A percentile compares a stretch with the other conserved stretches of the same genome.
phyloP scores from a whole-genome alignment of 225 moss, liverwort and hornwort species.

The Marchantia polymorpha region DNA sequence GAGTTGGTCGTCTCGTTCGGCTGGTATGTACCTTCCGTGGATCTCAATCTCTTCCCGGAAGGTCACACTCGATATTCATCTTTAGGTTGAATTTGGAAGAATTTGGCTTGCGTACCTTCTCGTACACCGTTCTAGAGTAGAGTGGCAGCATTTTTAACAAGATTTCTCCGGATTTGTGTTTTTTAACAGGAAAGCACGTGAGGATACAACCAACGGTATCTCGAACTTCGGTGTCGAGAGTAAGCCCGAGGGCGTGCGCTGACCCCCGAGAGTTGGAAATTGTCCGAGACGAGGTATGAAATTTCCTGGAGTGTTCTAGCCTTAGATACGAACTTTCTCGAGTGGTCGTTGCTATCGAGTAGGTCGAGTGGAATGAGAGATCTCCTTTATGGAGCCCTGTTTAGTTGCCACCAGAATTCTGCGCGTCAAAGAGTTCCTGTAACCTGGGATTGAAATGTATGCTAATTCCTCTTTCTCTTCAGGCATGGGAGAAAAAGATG shows the following conservation, averaged over 20 bases:
- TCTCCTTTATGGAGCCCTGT: too few relatives aligned
- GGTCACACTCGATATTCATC: not conserved
- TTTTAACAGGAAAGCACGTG: slow-evolving; percentile 10
- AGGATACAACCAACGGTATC: not conserved
- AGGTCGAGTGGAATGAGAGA: too few relatives aligned
- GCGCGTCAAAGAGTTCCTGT: not conserved
- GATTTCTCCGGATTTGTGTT: not conserved
- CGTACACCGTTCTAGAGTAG: not conserved
- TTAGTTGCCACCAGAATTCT: not conserved
- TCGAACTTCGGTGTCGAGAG: not conserved
- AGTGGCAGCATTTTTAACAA: not conserved
- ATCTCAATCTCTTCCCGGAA: not conserved
- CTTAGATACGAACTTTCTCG: too few relatives aligned
- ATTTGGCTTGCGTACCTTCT: not conserved
- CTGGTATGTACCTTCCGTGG: slow-evolving; percentile 5
- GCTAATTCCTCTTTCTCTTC: not conserved
- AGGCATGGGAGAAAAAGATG: slow-evolving; percentile 79
- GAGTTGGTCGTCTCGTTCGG: not conserved
- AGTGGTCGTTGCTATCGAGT: too few relatives aligned
- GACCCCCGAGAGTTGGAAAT: slow-evolving; percentile 30
- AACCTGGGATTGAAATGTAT: not conserved
- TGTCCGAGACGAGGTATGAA: slow-evolving; percentile 30
- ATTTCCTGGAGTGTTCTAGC: not conserved
- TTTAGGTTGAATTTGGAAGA: not conserved
- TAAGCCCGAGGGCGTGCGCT: slow-evolving; percentile 16